phyloP scores from a whole-genome alignment of 208 protist genomes.

The Acanthamoeba triangularis region DNA sequence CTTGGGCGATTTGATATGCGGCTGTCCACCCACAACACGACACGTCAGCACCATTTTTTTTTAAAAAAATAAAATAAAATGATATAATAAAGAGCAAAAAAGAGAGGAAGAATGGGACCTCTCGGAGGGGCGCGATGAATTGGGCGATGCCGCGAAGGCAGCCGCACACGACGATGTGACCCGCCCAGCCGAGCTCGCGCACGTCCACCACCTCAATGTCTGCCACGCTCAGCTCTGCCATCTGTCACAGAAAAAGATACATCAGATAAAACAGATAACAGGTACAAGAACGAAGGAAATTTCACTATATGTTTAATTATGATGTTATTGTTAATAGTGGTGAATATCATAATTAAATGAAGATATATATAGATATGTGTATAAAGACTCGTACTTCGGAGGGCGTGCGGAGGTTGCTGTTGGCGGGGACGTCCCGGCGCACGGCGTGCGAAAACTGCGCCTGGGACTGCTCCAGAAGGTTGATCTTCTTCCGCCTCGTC shows the following conservation, averaged over 20 bases:
- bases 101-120: not conserved
- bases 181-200: not conserved
- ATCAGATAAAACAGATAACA: too few species aligned
- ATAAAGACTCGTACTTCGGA: not conserved
- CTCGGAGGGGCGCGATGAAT: conserved; percentile 12
- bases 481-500: not conserved
- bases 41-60: too few species aligned
- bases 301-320: too few species aligned
- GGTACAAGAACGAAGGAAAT: too few species aligned
- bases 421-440: not conserved
- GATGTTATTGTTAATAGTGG: too few species aligned
- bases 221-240: not conserved
- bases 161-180: conserved; percentile 44
- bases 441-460: not conserved
- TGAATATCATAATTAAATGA: too few species aligned
- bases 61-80: too few species aligned
- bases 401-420: not conserved
- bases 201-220: conserved; percentile 59
- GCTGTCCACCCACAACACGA: not conserved
- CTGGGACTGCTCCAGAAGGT: not conserved
- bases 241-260: too few species aligned
- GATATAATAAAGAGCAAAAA: too few species aligned
- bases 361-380: too few species aligned
- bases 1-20: not conserved
- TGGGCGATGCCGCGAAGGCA: conserved; percentile 44